phyloP scores from a whole-genome alignment of 2,329 filamentous ascomycete genomes.

The Metarhizium robertsii region DNA sequence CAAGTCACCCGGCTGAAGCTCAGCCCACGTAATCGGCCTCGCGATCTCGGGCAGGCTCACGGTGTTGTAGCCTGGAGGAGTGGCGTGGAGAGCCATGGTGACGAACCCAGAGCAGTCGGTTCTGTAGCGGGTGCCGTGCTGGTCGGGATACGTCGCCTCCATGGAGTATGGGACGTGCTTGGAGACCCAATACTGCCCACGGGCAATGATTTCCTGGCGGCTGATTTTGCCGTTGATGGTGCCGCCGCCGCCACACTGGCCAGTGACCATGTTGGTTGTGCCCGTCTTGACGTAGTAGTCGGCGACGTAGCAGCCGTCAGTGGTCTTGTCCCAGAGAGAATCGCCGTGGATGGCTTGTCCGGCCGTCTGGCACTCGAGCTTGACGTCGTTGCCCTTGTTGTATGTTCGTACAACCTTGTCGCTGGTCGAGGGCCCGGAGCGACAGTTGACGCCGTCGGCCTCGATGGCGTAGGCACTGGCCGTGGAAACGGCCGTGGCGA shows the following conservation, averaged over 20 bases:
- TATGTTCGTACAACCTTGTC: constrained; percentile 6
- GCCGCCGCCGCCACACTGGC: background rate
- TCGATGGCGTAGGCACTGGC: constrained; percentile 8
- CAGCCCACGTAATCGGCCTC: constrained; percentile 3
- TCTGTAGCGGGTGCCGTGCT: constrained; percentile 3
- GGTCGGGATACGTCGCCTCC: constrained; percentile 3
- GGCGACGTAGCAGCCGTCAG: constrained; percentile 9
- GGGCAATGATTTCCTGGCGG: constrained; percentile 5
- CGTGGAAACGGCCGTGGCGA: background rate
- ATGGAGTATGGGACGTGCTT: constrained; percentile 7
- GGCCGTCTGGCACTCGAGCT: constrained; percentile 8
- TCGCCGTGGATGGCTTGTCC: constrained; percentile 8
- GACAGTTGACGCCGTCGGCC: constrained; percentile 7
- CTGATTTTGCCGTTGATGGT: constrained; percentile 3
- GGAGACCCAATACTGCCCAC: constrained; percentile 6
- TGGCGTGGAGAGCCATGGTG: constrained; percentile 7
- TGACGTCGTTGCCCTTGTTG: constrained; percentile 7
- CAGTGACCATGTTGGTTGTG: constrained; percentile 2
- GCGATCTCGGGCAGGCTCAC: constrained; percentile 6
- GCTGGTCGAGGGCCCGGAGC: constrained; percentile 5
- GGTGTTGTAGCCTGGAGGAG: constrained; percentile 3
- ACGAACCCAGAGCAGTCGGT: constrained; percentile 9
- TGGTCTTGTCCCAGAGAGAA: constrained; percentile 9
- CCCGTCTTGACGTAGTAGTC: constrained; percentile 11
- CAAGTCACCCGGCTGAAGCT: constrained; percentile 6